These are phyloP conservation scores for Solanum neorickii DNA, from an alignment of 257 asterid genomes.

Conservation along the genomic window DNA sequence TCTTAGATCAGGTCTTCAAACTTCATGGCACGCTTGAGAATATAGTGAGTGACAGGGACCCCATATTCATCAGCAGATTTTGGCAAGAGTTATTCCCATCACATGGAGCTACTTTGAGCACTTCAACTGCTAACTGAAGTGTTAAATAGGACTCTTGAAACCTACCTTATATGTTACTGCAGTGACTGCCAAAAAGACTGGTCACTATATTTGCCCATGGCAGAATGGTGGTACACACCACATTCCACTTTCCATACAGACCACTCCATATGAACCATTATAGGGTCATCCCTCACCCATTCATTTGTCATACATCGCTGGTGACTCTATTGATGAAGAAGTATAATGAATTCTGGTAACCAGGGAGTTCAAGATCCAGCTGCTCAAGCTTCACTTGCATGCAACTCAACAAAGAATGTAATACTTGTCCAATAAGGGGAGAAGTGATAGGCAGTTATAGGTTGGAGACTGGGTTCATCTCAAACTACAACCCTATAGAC, in stretches of 20 bases:
- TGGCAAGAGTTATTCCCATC: too few species aligned
- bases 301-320: neutral
- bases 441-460: neutral
- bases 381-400: neutral
- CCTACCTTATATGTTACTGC: too few species aligned
- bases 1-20: too few species aligned
- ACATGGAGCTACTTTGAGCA: too few species aligned
- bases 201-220: neutral
- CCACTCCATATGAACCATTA: neutral
- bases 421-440: neutral
- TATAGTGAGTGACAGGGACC: too few species aligned
- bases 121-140: too few species aligned
- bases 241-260: neutral
- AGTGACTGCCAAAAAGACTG: too few species aligned
- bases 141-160: too few species aligned
- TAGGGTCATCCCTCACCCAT: neutral
- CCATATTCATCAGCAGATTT: too few species aligned
- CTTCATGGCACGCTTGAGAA: too few species aligned
- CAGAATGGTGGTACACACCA: neutral
- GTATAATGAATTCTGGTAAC: neutral
- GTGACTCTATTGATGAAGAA: neutral
- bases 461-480: neutral
- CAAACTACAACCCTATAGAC: neutral
- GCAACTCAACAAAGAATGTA: neutral
- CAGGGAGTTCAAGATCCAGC: neutral